A percentile compares a stretch with the other conserved stretches of the same genome.
phyloP scores from a whole-genome alignment of 2,329 filamentous ascomycete species.

The Daldinia sp. region DNA sequence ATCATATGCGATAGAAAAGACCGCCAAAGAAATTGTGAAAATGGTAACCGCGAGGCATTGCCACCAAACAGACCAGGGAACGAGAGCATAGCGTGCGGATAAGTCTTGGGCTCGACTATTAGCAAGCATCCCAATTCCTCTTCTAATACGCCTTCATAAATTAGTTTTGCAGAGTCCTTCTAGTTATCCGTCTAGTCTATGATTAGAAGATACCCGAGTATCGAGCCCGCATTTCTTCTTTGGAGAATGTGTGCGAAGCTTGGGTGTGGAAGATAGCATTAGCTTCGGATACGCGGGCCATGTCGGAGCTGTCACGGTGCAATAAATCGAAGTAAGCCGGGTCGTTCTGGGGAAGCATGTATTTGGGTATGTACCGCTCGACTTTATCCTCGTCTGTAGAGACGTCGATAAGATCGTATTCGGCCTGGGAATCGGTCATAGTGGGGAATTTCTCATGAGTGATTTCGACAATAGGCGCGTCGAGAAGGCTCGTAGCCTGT shows the following conservation, averaged over 20 bases:
- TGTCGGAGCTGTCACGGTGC: constrained; percentile 12
- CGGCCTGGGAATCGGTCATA: neutral
- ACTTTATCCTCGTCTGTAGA: neutral
- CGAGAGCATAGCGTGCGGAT: neutral
- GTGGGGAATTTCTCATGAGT: neutral
- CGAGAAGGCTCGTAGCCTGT: neutral
- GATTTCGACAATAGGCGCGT: neutral
- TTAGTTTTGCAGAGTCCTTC: neutral
- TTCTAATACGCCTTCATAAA: neutral
- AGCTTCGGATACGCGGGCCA: constrained; percentile 11
- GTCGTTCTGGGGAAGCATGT: constrained; percentile 23
- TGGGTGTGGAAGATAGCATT: neutral
- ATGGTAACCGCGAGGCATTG: neutral
- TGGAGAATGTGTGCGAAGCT: constrained; percentile 2
- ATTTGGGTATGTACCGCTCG: constrained; percentile 13
- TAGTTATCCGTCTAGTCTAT: neutral
- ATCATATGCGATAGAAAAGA: neutral
- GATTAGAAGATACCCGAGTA: neutral
- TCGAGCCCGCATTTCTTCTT: constrained; percentile 10
- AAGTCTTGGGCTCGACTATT: neutral
- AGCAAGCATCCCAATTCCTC: neutral
- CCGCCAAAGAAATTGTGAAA: neutral
- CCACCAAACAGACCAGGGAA: neutral
- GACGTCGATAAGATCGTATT: neutral
- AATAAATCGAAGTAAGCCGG: constrained; percentile 6